Evolutionary conservation across 352 stramenopile species (phyloP).

Genomic region (Globisporangium perplexum): DNA sequence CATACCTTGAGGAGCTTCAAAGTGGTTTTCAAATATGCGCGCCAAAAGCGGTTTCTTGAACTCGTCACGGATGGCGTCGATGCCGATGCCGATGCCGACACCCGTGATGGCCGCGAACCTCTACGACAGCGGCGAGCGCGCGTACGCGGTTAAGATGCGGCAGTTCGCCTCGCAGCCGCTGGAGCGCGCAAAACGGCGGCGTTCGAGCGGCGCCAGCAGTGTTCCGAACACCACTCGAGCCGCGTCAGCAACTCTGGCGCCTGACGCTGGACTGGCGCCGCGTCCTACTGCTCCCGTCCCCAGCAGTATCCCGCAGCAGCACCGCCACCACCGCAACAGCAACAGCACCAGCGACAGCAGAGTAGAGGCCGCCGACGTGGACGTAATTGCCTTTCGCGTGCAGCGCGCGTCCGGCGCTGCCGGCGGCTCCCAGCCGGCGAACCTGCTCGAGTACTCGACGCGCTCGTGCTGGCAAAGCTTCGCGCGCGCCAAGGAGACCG

Average conservation of each 20-base stretch:
- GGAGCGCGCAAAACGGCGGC: slow-evolving; percentile 8
- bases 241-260: no score
- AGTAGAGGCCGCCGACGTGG: background rate
- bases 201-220: slow-evolving; percentile 8
- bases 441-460: slow-evolving; percentile 52
- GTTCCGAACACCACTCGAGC: background rate
- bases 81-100: background rate
- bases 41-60: no score
- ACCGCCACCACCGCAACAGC: background rate
- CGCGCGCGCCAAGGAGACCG: slow-evolving; percentile 34
- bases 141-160: slow-evolving; percentile 7
- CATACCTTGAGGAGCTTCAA: no score
- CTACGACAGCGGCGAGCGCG: slow-evolving; percentile 12
- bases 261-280: no score
- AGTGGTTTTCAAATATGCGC: no score
- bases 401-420: slow-evolving; percentile 29
- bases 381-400: slow-evolving; percentile 30
- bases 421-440: slow-evolving; percentile 19
- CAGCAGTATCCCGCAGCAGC: background rate
- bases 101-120: slow-evolving; percentile 6
- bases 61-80: no score
- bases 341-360: no score
- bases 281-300: background rate
- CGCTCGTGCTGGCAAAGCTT: slow-evolving; percentile 61
- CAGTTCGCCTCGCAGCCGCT: slow-evolving; percentile 14